Base-by-base conservation (phyloP, 495 filamentous ascomycete species). In the Aspergillus carlsbadensis region DNA sequence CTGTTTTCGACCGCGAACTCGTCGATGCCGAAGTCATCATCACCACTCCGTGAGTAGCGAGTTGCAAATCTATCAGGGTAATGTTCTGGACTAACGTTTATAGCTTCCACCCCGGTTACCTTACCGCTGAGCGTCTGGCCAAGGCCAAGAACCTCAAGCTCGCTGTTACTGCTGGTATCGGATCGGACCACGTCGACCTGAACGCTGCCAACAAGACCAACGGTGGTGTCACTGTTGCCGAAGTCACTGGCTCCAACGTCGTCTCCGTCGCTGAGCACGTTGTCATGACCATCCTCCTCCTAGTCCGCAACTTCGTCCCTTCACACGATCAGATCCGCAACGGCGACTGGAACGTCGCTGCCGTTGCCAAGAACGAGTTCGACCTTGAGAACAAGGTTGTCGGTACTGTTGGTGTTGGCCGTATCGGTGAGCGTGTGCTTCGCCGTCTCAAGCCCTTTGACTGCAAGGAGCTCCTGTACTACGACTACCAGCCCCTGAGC, bases 401-500 rank as follows among this genome's bases (percentile, higher is more conserved):
- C 67, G 94, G 94, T 61, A 98, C 94, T 70, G 94, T 98, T 29
- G 94, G 90, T 65, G 92, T 97, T 52, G 94, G 94, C 69, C 90
- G 94, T 67, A 98, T 98, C 71, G 94, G 94, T 67, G 93, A 98
- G 84, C 93, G 94, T 77, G 94, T 98, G 45, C 82, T 98, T 60
- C 86, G 92, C 74, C 87, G 94, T 64, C 86, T 98, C 39, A 96
- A 92, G 84, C 76, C 92, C 58, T 98, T 98, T 68, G 94, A 96
- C 79, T 98, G 94, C 90, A 98, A 97, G 86, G 94, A 98, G 83
- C 84, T 98, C 36, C 83, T 98, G 54, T 98, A 98, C 87, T 98
- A 89, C 72, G 94, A 98, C 80, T 98, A 98, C 86, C 94, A 98
- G 79, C 92, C 93, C 33, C 82, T 98, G 58, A 79, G 72, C 49